Percentiles rank a stretch among this genome's conserved stretches.
Conservation (phyloP, 352 stramenopile species). For the Phytophthora ohioensis region DNA sequence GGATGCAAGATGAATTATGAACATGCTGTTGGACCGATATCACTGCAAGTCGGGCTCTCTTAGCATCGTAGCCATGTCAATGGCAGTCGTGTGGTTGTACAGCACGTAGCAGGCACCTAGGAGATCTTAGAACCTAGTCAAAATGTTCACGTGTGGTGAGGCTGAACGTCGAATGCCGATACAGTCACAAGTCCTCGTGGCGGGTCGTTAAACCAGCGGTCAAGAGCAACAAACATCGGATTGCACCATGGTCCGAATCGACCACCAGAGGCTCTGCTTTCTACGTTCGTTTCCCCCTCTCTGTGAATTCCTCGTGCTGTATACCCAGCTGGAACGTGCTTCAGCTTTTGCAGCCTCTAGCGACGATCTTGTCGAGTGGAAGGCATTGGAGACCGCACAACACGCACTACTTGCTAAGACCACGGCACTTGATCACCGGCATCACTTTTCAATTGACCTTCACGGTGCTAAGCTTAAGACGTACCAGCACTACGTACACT, state of each 20-base stretch:
- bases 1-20: conserved; percentile 28
- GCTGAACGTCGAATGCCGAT: conserved; percentile 18
- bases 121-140: conserved; percentile 21
- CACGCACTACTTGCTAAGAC: neutral
- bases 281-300: conserved; percentile 14
- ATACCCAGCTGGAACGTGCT: conserved; percentile 22
- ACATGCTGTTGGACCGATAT: conserved; percentile 7
- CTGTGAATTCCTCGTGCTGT: conserved; percentile 33
- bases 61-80: neutral
- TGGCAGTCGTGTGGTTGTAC: neutral
- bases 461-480: conserved; percentile 15
- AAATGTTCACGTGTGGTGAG: conserved; percentile 23
- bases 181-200: conserved; percentile 23
- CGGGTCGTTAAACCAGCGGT: conserved; percentile 21
- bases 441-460: conserved; percentile 36
- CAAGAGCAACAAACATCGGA: conserved; percentile 22
- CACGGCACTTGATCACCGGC: neutral
- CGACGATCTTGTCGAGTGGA: conserved; percentile 28
- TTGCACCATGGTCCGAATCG: conserved; percentile 33
- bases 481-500: conserved; percentile 41
- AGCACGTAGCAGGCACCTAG: neutral
- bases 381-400: conserved; percentile 29
- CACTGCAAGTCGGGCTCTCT: conserved; percentile 7
- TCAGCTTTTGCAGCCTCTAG: conserved; percentile 24
- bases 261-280: conserved; percentile 14